phyloP scores from a whole-genome alignment of 179 eudicot genomes.

The Nepenthes alata region DNA sequence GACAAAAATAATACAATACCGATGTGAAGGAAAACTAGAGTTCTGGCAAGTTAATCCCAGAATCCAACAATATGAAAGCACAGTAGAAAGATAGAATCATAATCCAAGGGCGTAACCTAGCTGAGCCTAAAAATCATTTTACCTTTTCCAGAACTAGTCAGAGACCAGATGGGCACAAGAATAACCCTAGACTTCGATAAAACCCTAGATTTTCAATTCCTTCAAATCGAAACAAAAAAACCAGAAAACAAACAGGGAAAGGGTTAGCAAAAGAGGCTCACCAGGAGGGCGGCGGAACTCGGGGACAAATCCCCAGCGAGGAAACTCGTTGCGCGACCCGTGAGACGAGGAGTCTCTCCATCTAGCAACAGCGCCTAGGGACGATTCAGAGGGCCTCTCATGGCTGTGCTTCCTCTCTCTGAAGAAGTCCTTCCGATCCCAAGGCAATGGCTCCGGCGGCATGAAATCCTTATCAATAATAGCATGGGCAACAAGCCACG shows the following conservation, averaged over 20 bases:
- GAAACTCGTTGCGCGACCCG: slow-evolving; percentile 9
- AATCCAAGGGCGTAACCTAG: no score
- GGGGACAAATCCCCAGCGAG: slow-evolving; percentile 5
- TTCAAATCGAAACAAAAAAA: no score
- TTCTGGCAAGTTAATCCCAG: no score
- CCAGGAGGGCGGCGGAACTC: slow-evolving; percentile 13
- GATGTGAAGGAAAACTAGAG: no score
- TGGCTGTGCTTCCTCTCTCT: slow-evolving; percentile 10
- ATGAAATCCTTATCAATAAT: slow-evolving; percentile 29
- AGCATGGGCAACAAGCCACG: slow-evolving; percentile 8
- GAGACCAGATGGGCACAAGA: no score
- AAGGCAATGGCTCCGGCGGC: slow-evolving; percentile 92
- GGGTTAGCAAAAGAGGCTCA: neutral
- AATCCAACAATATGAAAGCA: no score
- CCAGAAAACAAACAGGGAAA: neutral
- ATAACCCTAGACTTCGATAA: no score
- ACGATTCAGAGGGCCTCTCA: slow-evolving; percentile 5
- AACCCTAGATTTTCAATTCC: no score
- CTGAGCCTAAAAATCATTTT: no score
- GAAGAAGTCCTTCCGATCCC: slow-evolving; percentile 30
- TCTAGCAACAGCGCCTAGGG: slow-evolving; percentile 7
- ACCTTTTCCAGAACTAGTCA: no score
- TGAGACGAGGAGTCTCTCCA: slow-evolving; percentile 10
- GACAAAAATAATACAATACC: no score
- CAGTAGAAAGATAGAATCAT: no score